A percentile compares a stretch with the other conserved stretches of the same genome.
Evolutionary conservation across 176 grass and related monocot species (phyloP).

Genomic region (Zea luxurians): DNA sequence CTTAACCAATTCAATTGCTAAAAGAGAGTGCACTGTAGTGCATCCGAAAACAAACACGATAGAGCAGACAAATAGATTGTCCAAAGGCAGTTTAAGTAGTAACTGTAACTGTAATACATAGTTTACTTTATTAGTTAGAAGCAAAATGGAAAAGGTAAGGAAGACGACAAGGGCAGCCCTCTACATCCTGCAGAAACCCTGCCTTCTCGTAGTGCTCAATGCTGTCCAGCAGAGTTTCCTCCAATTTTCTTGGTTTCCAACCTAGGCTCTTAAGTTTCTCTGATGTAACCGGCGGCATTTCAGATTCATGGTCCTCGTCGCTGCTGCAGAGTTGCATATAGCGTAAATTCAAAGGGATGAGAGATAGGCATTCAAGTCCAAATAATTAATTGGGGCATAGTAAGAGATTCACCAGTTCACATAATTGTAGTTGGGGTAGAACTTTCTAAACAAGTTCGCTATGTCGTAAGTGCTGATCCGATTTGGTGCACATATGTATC

Average conservation of each 20-base stretch:
- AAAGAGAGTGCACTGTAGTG: too few species aligned
- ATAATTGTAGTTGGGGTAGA: slow-evolving; percentile 35
- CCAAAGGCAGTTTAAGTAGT: too few species aligned
- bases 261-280: slow-evolving; percentile 42
- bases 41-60: too few species aligned
- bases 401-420: slow-evolving; percentile 11
- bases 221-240: slow-evolving; percentile 39
- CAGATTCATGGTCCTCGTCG: not conserved
- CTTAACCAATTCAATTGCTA: too few species aligned
- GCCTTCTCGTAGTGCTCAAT: slow-evolving; percentile 28
- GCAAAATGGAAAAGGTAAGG: slow-evolving; percentile 8
- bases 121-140: not conserved
- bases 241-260: slow-evolving; percentile 42
- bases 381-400: not conserved
- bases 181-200: slow-evolving; percentile 37
- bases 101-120: too few species aligned
- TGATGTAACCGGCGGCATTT: not conserved
- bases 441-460: slow-evolving; percentile 44
- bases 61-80: too few species aligned
- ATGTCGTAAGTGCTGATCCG: slow-evolving; percentile 8
- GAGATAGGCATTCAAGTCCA: not conserved
- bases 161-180: not conserved
- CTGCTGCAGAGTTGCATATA: not conserved
- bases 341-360: not conserved
- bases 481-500: slow-evolving; percentile 44